Conservation (phyloP, 257 asterid genomes). For the Solanum dulcamara region DNA sequence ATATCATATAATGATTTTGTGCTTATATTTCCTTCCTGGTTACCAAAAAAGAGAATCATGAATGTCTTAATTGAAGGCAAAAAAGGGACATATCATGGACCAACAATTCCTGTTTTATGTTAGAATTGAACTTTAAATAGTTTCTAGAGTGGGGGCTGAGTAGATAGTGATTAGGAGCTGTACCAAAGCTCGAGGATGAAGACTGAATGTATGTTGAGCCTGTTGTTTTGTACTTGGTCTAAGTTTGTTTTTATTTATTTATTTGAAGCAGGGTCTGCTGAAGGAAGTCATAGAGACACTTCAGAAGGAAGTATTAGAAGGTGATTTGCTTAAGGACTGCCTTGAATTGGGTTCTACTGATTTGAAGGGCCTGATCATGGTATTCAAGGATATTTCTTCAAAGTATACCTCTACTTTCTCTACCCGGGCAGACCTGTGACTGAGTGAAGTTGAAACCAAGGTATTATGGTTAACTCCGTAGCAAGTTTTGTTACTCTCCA, state of each 20-base stretch:
- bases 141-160: neutral
- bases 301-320: constrained; percentile 55
- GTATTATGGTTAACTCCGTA: neutral
- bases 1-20: neutral
- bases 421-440: constrained; percentile 37
- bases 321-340: constrained; percentile 66
- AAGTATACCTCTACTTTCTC: constrained; percentile 32
- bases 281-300: constrained; percentile 38
- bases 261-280: constrained; percentile 50
- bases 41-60: neutral
- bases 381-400: constrained; percentile 43
- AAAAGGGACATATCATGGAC: neutral
- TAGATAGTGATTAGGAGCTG: neutral
- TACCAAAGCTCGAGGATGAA: neutral
- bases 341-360: constrained; percentile 58
- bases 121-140: neutral
- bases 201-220: neutral
- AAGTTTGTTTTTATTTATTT: neutral
- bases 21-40: neutral
- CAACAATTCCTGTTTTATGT: neutral
- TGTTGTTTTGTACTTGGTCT: neutral
- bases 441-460: neutral
- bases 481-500: neutral
- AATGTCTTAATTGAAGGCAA: neutral
- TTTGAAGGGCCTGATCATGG: constrained; percentile 39